Percentiles rank a stretch among this genome's conserved stretches.
phyloP scores from a whole-genome alignment of 192 early-diverging fungal species.

The Cetraspora pellucida region DNA sequence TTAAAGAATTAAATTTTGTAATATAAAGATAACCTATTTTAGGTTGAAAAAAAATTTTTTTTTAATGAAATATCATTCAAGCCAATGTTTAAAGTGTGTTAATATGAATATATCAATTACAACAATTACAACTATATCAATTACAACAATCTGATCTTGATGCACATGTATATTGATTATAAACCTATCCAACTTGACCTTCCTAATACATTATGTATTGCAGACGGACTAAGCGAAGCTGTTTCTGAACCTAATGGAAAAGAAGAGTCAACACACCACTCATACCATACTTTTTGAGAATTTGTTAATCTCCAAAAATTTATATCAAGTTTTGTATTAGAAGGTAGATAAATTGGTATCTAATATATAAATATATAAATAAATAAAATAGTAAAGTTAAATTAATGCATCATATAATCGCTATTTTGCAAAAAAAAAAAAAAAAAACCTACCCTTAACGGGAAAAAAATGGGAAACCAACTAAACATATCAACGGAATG shows the following conservation, averaged over 20 bases:
- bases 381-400: constrained; percentile 20
- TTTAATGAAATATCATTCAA: no score
- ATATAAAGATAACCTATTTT: no score
- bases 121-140: no score
- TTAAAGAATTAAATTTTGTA: no score
- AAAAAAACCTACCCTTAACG: constrained; percentile 59
- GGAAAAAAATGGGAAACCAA: constrained; percentile 99
- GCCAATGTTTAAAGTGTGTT: no score
- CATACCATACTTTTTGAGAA: constrained; percentile 92
- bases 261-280: constrained; percentile 73
- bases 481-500: constrained; percentile 95
- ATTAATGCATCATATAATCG: constrained; percentile 17
- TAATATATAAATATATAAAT: constrained; percentile 37
- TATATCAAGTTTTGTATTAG: constrained; percentile 60
- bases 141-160: no score
- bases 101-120: no score
- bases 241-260: constrained; percentile 35
- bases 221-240: constrained; percentile 39
- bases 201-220: constrained; percentile 72
- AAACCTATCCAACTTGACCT: constrained; percentile 77
- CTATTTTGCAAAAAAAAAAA: background rate
- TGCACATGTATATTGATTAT: background rate
- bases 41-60: no score
- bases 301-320: constrained; percentile 87
- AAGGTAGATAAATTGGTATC: constrained; percentile 71